Base-by-base conservation (phyloP, 2,329 filamentous ascomycete species). In the Hypoxylon sp. region DNA sequence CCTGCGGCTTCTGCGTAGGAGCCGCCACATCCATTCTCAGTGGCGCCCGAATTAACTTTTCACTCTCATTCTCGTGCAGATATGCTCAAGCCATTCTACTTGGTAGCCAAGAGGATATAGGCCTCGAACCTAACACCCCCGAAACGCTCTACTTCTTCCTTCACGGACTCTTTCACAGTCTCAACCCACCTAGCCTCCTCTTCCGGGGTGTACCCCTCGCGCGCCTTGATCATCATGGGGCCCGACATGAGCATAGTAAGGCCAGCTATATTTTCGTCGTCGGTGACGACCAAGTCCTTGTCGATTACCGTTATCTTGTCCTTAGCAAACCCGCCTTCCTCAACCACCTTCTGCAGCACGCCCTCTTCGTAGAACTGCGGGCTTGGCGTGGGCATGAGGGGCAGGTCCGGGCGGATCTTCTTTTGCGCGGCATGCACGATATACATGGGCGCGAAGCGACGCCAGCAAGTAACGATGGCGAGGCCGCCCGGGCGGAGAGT, bases 221-320 rank as follows among this genome's bases (percentile, higher is more conserved):
- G 73, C 24, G 76, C 76, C 69, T 70, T 75, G 27, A 11, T 48
- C 73, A 76, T 77, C 72, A 78, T 70, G 10, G 74, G 73, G 46
- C 76, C 75, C 27, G 73, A 70, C 71, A 76, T 76, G 35, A 78
- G 68, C 58, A 59, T 64, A 44, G 71, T 75, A 54, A 78, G 72
- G 1, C 75, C 76, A 19, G 70, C 73, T 39, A 76, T 56, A 46
- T 77, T 73, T 42, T 76, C 72, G 5, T 69, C 64, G 15, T 73
- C 72, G 35, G 62, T 39, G 46, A 78, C 73, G 47, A 75, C 42
- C 61, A 76, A 61, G 8, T 65, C 60, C 54, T 74, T 74, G 1
- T 76, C 72, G 13, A 68, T 24, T 58, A 73, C 7, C 1, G 53
- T 66, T 7, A 75, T 74, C 1, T 66, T 62, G 4, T 63, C 66